Conservation (phyloP, 345 rosid species). For the Heritiera fomes region DNA sequence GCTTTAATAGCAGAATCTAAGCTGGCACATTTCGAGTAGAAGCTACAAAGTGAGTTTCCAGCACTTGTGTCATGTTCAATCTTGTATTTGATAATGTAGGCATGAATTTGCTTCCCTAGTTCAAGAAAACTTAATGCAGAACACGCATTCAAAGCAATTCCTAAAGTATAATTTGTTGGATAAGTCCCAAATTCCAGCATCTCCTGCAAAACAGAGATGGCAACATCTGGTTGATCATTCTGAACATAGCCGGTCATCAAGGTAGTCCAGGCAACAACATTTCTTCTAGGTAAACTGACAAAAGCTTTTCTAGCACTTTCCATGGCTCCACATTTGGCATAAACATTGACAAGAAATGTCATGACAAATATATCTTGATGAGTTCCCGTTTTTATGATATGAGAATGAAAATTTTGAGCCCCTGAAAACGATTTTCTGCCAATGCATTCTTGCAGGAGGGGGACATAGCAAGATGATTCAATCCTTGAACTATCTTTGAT, state of each 20-base stretch:
- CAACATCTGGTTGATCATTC: constrained; percentile 41
- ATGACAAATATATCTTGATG: constrained; percentile 34
- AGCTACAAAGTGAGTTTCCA: constrained; percentile 62
- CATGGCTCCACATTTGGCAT: constrained; percentile 48
- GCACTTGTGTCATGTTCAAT: constrained; percentile 44
- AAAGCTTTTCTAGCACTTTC: constrained; percentile 43
- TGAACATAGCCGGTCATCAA: constrained; percentile 53
- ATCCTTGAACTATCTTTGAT: constrained; percentile 28
- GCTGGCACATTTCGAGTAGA: constrained; percentile 49
- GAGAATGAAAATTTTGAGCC: constrained; percentile 45
- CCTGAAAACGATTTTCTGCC: constrained; percentile 35
- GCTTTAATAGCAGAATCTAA: constrained; percentile 43
- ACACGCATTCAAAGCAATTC: constrained; percentile 51
- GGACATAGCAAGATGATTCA: constrained; percentile 40
- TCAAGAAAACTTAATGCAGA: constrained; percentile 34
- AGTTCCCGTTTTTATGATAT: constrained; percentile 47
- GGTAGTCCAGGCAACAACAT: constrained; percentile 47
- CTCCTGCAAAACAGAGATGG: constrained; percentile 39
- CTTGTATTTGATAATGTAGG: constrained; percentile 44
- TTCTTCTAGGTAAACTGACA: constrained; percentile 32
- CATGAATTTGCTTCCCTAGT: constrained; percentile 60
- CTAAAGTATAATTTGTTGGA: constrained; percentile 52
- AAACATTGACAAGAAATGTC: constrained; percentile 52
- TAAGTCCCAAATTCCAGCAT: constrained; percentile 49
- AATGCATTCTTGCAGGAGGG: constrained; percentile 53